phyloP scores from a whole-genome alignment of 2,329 filamentous ascomycete genomes.

The Kalmusia sp. region DNA sequence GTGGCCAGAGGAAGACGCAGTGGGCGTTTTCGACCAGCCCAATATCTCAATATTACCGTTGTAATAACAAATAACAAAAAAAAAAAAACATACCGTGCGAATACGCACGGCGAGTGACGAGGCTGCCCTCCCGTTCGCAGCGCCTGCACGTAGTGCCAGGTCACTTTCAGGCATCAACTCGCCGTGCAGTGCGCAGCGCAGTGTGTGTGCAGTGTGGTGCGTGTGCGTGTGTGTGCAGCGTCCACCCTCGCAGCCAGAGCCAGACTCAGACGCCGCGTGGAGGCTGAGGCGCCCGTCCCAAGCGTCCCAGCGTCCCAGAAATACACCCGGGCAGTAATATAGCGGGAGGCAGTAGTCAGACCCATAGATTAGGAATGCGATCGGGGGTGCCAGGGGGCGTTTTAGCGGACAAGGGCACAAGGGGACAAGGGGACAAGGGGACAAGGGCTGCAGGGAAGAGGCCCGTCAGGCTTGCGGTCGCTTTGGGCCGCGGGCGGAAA shows the following conservation, averaged over 20 bases:
- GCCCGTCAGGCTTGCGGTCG: conserved; percentile 5
- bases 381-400: conserved; percentile 26
- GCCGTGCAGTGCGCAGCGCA: background rate
- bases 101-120: conserved; percentile 9
- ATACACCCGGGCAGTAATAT: conserved; percentile 24
- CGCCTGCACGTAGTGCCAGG: conserved; percentile 17
- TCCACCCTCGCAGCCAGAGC: conserved; percentile 15
- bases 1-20: conserved; percentile 34
- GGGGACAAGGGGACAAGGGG: too few relatives aligned
- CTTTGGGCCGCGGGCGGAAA: conserved; percentile 7
- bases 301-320: conserved; percentile 17
- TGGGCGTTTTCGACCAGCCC: conserved; percentile 15
- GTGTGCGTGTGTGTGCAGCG: background rate
- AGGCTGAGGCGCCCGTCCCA: conserved; percentile 22
- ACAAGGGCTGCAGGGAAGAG: conserved; percentile 15
- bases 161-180: conserved; percentile 13
- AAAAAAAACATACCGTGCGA: conserved; percentile 9
- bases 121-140: conserved; percentile 16
- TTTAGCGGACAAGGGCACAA: conserved; percentile 25
- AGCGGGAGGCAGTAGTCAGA: conserved; percentile 32
- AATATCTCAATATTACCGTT: conserved; percentile 23
- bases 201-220: background rate
- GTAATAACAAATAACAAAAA: conserved; percentile 12
- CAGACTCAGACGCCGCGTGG: conserved; percentile 8
- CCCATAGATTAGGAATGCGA: conserved; percentile 38